Conservation (phyloP, 345 rosid genomes). For the Eucalyptus regnans region DNA sequence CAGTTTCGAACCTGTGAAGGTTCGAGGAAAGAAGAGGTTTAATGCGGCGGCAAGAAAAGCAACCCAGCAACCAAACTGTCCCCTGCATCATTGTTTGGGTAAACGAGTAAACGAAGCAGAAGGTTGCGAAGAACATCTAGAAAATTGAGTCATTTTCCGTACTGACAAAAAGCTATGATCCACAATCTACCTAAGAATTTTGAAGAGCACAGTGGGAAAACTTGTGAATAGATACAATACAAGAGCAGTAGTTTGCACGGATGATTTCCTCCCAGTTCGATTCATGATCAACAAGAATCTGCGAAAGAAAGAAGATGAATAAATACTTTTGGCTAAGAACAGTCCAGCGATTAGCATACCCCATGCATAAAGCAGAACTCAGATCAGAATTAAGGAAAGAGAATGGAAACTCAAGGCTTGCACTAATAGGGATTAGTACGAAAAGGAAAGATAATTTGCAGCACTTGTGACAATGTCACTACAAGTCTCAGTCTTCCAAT, state of each 20-base stretch:
- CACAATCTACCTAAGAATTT: conserved; percentile 21
- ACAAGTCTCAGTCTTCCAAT: background rate
- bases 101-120: background rate
- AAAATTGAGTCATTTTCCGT: background rate
- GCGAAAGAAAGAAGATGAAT: background rate
- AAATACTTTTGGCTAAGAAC: background rate
- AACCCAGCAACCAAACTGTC: conserved; percentile 35
- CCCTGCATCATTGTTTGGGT: conserved; percentile 14
- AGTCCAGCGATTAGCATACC: background rate
- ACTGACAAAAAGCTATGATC: background rate
- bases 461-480: background rate
- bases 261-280: conserved; percentile 14
- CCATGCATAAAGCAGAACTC: background rate
- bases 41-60: conserved; percentile 34
- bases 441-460: background rate
- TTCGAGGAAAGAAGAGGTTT: conserved; percentile 26
- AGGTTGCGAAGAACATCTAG: background rate
- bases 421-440: background rate
- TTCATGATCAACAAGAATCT: conserved; percentile 36
- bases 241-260: conserved; percentile 19
- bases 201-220: conserved; percentile 29
- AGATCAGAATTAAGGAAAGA: background rate
- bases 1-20: conserved; percentile 16
- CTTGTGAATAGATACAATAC: conserved; percentile 20
- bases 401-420: background rate